These are phyloP conservation scores for Yamadazyma jaroonii DNA, from an alignment of 1,139 yeast species.

Conservation along the genomic window DNA sequence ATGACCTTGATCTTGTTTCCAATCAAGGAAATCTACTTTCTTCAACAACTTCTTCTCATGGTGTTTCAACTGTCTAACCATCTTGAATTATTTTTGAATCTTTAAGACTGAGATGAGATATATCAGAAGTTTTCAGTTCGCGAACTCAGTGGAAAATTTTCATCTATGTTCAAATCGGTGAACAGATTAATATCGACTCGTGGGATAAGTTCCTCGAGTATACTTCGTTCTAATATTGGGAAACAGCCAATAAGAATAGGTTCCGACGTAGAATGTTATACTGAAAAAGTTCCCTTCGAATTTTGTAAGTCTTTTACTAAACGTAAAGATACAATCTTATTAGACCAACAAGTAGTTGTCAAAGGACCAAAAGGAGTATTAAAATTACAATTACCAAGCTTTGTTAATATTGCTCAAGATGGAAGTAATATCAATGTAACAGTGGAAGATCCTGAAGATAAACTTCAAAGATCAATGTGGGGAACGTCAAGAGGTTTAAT, in stretches of 20 bases:
- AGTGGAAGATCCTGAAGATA: conserved; percentile 56
- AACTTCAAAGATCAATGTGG: conserved; percentile 87
- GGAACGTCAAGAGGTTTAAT: conserved; percentile 85
- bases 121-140: background rate
- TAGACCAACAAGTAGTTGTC: conserved; percentile 63
- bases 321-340: conserved; percentile 57
- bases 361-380: conserved; percentile 80
- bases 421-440: conserved; percentile 46
- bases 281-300: conserved; percentile 40
- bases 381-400: conserved; percentile 66
- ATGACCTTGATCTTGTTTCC: conserved; percentile 96
- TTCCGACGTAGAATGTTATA: conserved; percentile 30
- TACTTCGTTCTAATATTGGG: conserved; percentile 37
- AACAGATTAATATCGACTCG: conserved; percentile 9
- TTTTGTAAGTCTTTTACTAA: conserved; percentile 60
- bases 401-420: conserved; percentile 45
- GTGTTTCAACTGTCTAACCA: conserved; percentile 91
- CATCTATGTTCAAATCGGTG: conserved; percentile 17
- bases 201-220: conserved; percentile 20
- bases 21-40: conserved; percentile 94
- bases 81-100: too few species aligned
- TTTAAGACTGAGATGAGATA: background rate
- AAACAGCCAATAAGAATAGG: conserved; percentile 36
- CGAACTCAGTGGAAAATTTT: conserved; percentile 1
- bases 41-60: conserved; percentile 93